These are phyloP conservation scores for Globisporangium uncinulatum DNA, from an alignment of 352 stramenopile species.

Conservation along the genomic window DNA sequence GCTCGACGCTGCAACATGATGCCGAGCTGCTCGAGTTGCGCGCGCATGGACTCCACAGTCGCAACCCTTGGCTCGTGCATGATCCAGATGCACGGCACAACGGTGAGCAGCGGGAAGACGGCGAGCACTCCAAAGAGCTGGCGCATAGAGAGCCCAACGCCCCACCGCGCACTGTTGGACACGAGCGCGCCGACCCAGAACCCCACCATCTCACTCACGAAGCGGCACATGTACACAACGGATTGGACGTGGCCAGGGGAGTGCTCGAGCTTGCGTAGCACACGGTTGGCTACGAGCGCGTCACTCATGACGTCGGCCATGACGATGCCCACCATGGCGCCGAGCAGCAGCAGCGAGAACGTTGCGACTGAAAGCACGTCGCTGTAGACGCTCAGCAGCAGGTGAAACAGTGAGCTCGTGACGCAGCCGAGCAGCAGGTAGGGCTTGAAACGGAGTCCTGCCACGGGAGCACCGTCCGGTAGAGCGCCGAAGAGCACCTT, in stretches of 20 bases:
- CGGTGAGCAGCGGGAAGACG: slow-evolving; percentile 45
- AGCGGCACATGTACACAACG: slow-evolving; percentile 73
- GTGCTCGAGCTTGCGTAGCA: slow-evolving; percentile 36
- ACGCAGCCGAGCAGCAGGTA: slow-evolving; percentile 68
- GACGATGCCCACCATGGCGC: slow-evolving; percentile 66
- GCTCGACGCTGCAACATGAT: slow-evolving; percentile 59
- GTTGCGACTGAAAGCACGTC: slow-evolving; percentile 42
- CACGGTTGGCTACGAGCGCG: slow-evolving; percentile 55
- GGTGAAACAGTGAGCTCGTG: slow-evolving; percentile 53
- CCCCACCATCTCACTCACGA: slow-evolving; percentile 71
- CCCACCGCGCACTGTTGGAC: slow-evolving; percentile 52
- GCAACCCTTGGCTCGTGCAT: slow-evolving; percentile 46
- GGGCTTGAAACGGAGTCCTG: slow-evolving; percentile 56
- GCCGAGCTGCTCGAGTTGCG: slow-evolving; percentile 42
- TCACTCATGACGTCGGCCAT: slow-evolving; percentile 84
- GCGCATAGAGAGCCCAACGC: slow-evolving; percentile 48
- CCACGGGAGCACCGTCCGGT: slow-evolving; percentile 56
- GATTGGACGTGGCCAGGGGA: slow-evolving; percentile 45
- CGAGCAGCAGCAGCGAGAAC: slow-evolving; percentile 67
- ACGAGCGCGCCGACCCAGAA: slow-evolving; percentile 63
- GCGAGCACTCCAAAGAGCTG: slow-evolving; percentile 62
- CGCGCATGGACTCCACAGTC: slow-evolving; percentile 16
- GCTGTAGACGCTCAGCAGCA: slow-evolving; percentile 27
- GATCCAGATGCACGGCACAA: slow-evolving; percentile 47
- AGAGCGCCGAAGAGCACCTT: slow-evolving; percentile 75